These are phyloP conservation scores for Myxozyma geophila DNA, from an alignment of 805 yeast species.

Conservation along the genomic window DNA sequence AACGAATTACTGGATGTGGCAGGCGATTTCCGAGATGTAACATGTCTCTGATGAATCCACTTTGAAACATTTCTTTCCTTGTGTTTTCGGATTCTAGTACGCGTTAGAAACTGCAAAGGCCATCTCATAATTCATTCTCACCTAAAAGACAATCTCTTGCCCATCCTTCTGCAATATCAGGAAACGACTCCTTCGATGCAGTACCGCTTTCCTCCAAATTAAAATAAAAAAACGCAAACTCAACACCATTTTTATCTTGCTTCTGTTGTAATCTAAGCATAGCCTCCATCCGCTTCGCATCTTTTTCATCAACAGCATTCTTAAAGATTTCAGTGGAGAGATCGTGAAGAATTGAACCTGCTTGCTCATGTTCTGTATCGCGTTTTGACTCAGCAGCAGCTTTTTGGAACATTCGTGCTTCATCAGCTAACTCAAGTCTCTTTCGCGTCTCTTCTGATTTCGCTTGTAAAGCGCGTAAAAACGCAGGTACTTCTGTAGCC, in stretches of 20 bases:
- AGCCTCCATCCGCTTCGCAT: slow-evolving; percentile 7
- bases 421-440: slow-evolving; percentile 1
- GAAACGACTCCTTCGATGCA: neutral
- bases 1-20: slow-evolving; percentile 8
- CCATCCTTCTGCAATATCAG: slow-evolving; percentile 5
- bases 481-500: neutral
- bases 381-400: neutral
- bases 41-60: slow-evolving; percentile 21
- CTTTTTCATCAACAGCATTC: slow-evolving; percentile 5
- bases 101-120: neutral
- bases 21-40: slow-evolving; percentile 14
- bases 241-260: neutral
- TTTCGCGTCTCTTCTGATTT: neutral
- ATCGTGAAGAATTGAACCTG: neutral
- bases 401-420: neutral
- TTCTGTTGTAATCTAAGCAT: neutral
- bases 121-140: neutral
- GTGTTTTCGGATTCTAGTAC: neutral
- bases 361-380: too few relatives aligned
- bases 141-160: neutral
- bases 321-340: slow-evolving; percentile 3
- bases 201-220: neutral
- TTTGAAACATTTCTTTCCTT: slow-evolving; percentile 16
- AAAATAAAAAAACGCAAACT: slow-evolving; percentile 6
- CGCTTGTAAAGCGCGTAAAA: neutral